Evolutionary conservation across 2,329 filamentous ascomycete species (phyloP), one percentile per base, ranked within the genome.

Genomic region (Alternaria sp.): DNA sequence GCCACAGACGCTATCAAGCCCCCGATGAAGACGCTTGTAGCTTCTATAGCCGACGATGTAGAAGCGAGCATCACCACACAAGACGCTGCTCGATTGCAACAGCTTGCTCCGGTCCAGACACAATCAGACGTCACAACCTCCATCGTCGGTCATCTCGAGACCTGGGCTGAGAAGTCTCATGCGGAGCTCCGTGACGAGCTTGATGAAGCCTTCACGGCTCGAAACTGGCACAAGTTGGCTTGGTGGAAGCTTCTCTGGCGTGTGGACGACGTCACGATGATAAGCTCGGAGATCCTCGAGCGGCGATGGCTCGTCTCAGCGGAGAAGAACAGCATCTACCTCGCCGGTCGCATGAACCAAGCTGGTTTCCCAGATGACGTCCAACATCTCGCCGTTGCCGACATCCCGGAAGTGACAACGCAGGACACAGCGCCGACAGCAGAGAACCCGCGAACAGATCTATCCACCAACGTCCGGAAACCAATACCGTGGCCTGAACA

Each of bases 171-270:
- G 72, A 84, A 84, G 21, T 93, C 92, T 0, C 95, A 98, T 76
- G 86, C 89, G 1, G 95, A 98, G 79, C 86, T 98, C 8, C 92
- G 93, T 66, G 87, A 91, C 54, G 87, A 93, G 70, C 87, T 97
- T 2, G 91, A 95, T 68, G 82, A 88, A 47, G 93, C 93, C 0
- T 95, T 97, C 71, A 84, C 87, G 0, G 89, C 91, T n/a, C 85
- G 83, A 17, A 85, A 89, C 43, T 97, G 95, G 95, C 87, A 88
- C 25, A 90, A 91, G 66, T 84, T 97, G 5, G 87, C 89, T 15
- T 98, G 95, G 94, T 97, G 93, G 91, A 97, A 97, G 78, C 86
- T 98, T 0, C 93, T 97, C 76, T 97, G 93, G 93, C 89, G 93
- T 19, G 93, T 96, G 23, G 95, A 98, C 75, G 95, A 97, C 73